Conservation (phyloP, 2,329 filamentous ascomycete genomes). For the Paecilomyces fulvus region DNA sequence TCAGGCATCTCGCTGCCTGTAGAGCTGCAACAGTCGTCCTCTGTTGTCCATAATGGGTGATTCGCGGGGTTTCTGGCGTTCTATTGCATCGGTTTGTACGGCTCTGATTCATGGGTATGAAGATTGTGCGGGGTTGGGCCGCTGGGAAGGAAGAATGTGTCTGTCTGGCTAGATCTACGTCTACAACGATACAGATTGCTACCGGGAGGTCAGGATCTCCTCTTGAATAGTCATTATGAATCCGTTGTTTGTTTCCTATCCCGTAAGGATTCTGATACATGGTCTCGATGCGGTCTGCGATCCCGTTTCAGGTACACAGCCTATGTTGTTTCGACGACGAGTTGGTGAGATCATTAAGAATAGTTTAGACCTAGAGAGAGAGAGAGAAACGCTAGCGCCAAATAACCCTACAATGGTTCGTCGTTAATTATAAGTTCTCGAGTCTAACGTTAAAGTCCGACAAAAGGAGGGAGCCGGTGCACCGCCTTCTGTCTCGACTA, state of each 20-base stretch:
- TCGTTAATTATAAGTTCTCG: neutral
- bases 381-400: neutral
- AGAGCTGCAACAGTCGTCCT: constrained; percentile 19
- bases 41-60: constrained; percentile 23
- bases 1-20: constrained; percentile 23
- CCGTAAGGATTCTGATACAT: neutral
- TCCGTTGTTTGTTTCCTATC: neutral
- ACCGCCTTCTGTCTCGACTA: no score
- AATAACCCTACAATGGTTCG: neutral
- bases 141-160: neutral
- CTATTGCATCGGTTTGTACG: constrained; percentile 17
- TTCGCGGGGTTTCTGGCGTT: constrained; percentile 35
- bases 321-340: neutral
- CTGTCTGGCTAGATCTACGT: neutral
- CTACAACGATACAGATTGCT: neutral
- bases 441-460: no score
- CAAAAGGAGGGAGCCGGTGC: no score
- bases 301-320: neutral
- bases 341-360: neutral
- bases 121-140: constrained; percentile 9
- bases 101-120: constrained; percentile 19
- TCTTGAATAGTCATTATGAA: neutral
- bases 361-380: no score
- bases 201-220: neutral
- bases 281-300: neutral